These are phyloP conservation scores for Colletotrichum sp. DNA, from an alignment of 2,329 filamentous ascomycete species.

Conservation along the genomic window DNA sequence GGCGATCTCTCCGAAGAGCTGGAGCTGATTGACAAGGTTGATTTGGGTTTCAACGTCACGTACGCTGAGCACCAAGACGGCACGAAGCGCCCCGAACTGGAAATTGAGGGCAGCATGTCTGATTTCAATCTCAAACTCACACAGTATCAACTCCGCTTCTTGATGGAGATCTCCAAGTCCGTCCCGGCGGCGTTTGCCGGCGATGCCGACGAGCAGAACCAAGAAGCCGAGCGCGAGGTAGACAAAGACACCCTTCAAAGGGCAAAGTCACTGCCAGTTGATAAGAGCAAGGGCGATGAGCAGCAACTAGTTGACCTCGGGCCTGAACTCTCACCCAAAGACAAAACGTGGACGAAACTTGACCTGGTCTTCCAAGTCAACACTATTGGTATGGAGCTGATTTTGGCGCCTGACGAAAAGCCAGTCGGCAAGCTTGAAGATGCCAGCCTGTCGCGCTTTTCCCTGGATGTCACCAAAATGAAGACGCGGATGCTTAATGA, in stretches of 20 bases:
- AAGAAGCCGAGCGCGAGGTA: conserved; percentile 77
- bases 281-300: conserved; percentile 37
- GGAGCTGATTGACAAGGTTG: conserved; percentile 96
- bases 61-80: conserved; percentile 86
- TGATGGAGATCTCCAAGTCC: conserved; percentile 85
- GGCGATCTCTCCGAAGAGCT: conserved; percentile 79
- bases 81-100: conserved; percentile 83
- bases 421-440: conserved; percentile 80
- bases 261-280: conserved; percentile 42
- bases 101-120: conserved; percentile 91
- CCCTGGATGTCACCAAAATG: conserved; percentile 87
- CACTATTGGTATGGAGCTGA: conserved; percentile 86
- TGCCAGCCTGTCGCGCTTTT: conserved; percentile 91
- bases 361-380: conserved; percentile 90
- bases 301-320: conserved; percentile 58
- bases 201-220: conserved; percentile 72
- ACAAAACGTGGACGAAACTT: conserved; percentile 87
- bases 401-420: conserved; percentile 75
- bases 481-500: conserved; percentile 95
- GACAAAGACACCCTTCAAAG: conserved; percentile 59
- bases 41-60: conserved; percentile 89
- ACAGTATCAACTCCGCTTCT: conserved; percentile 87
- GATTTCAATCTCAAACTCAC: conserved; percentile 90
- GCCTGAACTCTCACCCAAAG: conserved; percentile 73
- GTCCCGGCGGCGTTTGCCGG: conserved; percentile 87